Conservation (phyloP, 805 yeast genomes). For the Hanseniaspora mollemarum region DNA sequence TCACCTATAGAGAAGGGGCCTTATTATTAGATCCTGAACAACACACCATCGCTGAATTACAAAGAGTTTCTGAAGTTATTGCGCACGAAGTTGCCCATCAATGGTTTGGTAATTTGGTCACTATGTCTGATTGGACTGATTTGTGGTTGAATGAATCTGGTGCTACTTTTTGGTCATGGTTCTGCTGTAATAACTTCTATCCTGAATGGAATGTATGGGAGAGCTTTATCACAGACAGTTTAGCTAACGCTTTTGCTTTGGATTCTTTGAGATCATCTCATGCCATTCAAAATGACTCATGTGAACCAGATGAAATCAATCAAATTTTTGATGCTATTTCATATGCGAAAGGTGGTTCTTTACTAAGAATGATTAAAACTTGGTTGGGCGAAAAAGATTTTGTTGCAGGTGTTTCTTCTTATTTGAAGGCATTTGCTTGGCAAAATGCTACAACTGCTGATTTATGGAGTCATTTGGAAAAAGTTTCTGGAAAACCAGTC, state of each 20-base stretch:
- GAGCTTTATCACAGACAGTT: slow-evolving; percentile 63
- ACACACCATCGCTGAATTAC: slow-evolving; percentile 52
- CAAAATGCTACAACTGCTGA: slow-evolving; percentile 69
- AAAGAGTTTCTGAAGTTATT: slow-evolving; percentile 73
- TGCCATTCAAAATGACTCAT: slow-evolving; percentile 75
- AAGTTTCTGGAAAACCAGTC: slow-evolving; percentile 63
- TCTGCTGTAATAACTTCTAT: slow-evolving; percentile 59
- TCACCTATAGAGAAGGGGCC: slow-evolving; percentile 70
- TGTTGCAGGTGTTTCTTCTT: slow-evolving; percentile 67
- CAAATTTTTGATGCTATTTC: slow-evolving; percentile 81
- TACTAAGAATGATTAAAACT: slow-evolving; percentile 65
- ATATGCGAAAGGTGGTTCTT: slow-evolving; percentile 68
- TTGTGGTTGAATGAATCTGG: slow-evolving; percentile 83
- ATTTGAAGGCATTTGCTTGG: slow-evolving; percentile 63
- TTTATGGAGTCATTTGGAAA: slow-evolving; percentile 62
- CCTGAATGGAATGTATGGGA: slow-evolving; percentile 87
- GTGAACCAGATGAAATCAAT: slow-evolving; percentile 65
- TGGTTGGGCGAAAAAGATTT: slow-evolving; percentile 71
- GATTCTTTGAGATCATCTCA: slow-evolving; percentile 77
- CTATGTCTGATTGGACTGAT: slow-evolving; percentile 91
- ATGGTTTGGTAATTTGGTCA: slow-evolving; percentile 83
- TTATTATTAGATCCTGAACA: slow-evolving; percentile 59
- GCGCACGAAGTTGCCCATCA: slow-evolving; percentile 86
- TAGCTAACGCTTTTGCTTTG: slow-evolving; percentile 61
- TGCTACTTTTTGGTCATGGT: slow-evolving; percentile 88